phyloP scores from a whole-genome alignment of 345 rosid genomes.

The Arabidopsis arenosa region DNA sequence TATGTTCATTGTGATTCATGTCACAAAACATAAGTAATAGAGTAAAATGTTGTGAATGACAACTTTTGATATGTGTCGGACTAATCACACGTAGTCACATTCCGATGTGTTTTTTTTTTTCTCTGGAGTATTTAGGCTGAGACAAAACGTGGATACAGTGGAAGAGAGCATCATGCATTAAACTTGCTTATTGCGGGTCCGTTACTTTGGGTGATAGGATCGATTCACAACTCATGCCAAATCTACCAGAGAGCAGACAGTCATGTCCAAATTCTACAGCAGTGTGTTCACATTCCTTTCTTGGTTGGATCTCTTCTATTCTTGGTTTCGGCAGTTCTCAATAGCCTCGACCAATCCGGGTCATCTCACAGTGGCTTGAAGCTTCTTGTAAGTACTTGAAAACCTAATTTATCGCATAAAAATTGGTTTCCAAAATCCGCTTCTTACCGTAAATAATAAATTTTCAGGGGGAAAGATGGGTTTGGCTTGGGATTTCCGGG shows the following conservation, averaged over 20 bases:
- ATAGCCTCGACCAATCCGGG: constrained; percentile 55
- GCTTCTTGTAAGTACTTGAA: constrained; percentile 55
- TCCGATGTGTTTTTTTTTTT: neutral
- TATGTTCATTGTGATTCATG: constrained; percentile 7
- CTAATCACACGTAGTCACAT: neutral
- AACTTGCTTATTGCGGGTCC: constrained; percentile 78
- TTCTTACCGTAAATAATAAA: neutral
- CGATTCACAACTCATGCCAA: constrained; percentile 88
- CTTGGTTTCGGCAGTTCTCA: constrained; percentile 66
- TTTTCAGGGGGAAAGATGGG: constrained; percentile 59
- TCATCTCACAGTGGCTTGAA: constrained; percentile 50
- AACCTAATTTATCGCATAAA: neutral
- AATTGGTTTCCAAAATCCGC: neutral
- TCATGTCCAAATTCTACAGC: constrained; percentile 79
- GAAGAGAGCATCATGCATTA: constrained; percentile 61
- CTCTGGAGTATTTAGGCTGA: constrained; percentile 51
- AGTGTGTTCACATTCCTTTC: constrained; percentile 74
- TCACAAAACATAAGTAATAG: constrained; percentile 2
- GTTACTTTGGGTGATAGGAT: constrained; percentile 75
- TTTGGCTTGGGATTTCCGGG: constrained; percentile 52
- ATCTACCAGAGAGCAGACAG: constrained; percentile 86
- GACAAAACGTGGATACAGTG: constrained; percentile 53
- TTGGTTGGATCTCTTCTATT: constrained; percentile 67
- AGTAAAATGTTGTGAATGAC: neutral
- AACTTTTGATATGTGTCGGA: neutral